Evolutionary conservation across 1,139 yeast genomes (phyloP), one percentile per base, ranked within the genome.

Genomic region (Suhomyces bolitotheri): DNA sequence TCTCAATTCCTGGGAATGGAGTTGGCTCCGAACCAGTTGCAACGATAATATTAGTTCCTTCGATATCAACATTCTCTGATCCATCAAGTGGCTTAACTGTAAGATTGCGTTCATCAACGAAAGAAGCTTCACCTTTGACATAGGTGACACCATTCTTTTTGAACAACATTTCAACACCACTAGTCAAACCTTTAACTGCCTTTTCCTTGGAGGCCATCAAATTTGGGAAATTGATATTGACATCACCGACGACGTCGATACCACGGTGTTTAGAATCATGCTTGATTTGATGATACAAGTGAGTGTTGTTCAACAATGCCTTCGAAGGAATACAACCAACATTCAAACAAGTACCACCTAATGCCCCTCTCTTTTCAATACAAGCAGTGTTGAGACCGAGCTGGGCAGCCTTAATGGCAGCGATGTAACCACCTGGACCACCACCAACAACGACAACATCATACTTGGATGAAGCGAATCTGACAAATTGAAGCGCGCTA

Each of bases 271-370:
- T 76, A 40, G 97, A 72, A 60, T 94, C 98, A 58, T 82, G 86
- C 62, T 80, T 73, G 64, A 92, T 83, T 62, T 82, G 86, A 64
- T 94, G 98, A 71, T 78, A 90, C 53, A 92, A 66, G 47, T 89
- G 97, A 19, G 97, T 85, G 75, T 92, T 94, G 80, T 92, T 92
- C 58, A 92, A 74, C 46, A 92, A 71, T 11, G 98, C 87, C 70
- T 94, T 94, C 49, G 98, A 92, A 43, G 99, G 99, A 56, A 94
- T 94, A 76, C 98, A 92, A 32, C 98, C 98, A 38, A 92, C 97
- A 65, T 92, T 92, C 56, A 92, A 72, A 77, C 99, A 94, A 36
- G 98, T 94, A 57, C 99, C 99, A 47, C 99, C 99, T 49, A 94
- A 79, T 23, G 82, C 66, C 29, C 98, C 99, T 66, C 98, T 83